Conservation (phyloP, 2,329 filamentous ascomycete genomes). For the Reticulascus tulasneorum region DNA sequence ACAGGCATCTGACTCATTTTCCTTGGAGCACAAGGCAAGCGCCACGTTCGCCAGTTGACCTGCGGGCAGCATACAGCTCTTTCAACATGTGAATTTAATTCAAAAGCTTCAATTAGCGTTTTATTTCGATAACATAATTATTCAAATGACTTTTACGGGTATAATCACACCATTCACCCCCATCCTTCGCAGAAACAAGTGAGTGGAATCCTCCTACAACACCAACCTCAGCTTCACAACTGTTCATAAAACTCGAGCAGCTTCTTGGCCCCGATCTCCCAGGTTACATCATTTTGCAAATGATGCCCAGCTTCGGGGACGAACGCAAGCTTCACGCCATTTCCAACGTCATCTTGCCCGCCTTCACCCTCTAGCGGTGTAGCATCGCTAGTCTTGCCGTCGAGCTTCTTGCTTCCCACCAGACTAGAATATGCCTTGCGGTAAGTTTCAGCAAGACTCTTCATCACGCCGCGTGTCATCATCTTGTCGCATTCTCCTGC, state of each 20-base stretch:
- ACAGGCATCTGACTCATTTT: too few relatives aligned
- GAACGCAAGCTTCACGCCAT: conserved; percentile 36
- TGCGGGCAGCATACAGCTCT: too few relatives aligned
- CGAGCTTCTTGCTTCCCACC: conserved; percentile 24
- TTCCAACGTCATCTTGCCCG: conserved; percentile 20
- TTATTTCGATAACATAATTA: too few relatives aligned
- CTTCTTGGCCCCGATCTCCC: conserved; percentile 42
- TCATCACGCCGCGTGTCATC: conserved; percentile 32
- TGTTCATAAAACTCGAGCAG: conserved; percentile 35
- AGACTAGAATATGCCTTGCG: conserved; percentile 25
- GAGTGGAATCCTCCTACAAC: not conserved
- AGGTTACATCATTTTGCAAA: conserved; percentile 47
- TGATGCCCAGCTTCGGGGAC: conserved; percentile 47
- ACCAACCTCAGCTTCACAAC: not conserved
- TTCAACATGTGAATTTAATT: too few relatives aligned
- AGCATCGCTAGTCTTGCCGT: conserved; percentile 15
- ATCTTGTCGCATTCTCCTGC: conserved; percentile 36
- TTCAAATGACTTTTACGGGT: too few relatives aligned
- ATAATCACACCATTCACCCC: too few relatives aligned
- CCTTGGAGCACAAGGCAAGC: too few relatives aligned
- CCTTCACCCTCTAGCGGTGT: conserved; percentile 15
- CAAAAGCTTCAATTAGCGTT: too few relatives aligned
- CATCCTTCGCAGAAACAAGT: not conserved
- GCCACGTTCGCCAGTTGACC: too few relatives aligned
- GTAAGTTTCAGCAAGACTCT: conserved; percentile 34